phyloP scores from a whole-genome alignment of 2,329 filamentous ascomycete species.

The Claviceps maximensis region DNA sequence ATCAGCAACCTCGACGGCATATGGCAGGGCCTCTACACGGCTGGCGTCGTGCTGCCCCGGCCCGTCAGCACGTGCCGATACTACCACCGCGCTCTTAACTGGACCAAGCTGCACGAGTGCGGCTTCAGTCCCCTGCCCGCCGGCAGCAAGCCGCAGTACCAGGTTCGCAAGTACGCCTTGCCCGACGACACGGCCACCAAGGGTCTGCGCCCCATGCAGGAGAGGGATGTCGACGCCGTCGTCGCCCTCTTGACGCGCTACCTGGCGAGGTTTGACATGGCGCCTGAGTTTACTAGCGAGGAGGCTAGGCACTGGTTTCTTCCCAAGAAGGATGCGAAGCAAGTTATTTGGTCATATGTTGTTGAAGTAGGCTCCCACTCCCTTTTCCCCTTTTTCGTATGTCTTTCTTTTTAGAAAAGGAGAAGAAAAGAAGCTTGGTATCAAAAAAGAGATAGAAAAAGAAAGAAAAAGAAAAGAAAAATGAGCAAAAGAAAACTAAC shows the following conservation, averaged over 20 bases:
- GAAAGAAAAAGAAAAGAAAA: too few species aligned
- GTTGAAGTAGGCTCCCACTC: slow-evolving; percentile 48
- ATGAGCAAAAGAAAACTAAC: background rate
- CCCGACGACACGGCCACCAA: slow-evolving; percentile 59
- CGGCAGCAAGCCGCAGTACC: slow-evolving; percentile 71
- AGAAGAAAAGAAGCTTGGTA: too few species aligned
- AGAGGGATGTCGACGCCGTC: slow-evolving; percentile 65
- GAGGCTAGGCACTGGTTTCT: slow-evolving; percentile 86
- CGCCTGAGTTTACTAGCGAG: slow-evolving; percentile 64
- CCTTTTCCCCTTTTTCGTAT: background rate
- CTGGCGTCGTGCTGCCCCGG: slow-evolving; percentile 77
- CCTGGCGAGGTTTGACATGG: slow-evolving; percentile 67
- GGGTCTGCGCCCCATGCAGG: slow-evolving; percentile 69
- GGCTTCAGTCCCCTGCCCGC: slow-evolving; percentile 82
- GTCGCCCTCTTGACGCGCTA: slow-evolving; percentile 64
- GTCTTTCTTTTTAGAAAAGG: background rate
- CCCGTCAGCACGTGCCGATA: slow-evolving; percentile 90
- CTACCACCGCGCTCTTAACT: slow-evolving; percentile 87
- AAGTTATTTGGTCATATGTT: slow-evolving; percentile 89
- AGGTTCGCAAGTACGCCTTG: slow-evolving; percentile 75
- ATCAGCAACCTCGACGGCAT: slow-evolving; percentile 76
- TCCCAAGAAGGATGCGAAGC: slow-evolving; percentile 51
- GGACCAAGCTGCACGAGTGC: slow-evolving; percentile 89
- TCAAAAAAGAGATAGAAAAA: too few species aligned
- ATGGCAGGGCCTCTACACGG: slow-evolving; percentile 94